These are phyloP conservation scores for Alliaria petiolata DNA, from an alignment of 345 rosid genomes.

Conservation along the genomic window DNA sequence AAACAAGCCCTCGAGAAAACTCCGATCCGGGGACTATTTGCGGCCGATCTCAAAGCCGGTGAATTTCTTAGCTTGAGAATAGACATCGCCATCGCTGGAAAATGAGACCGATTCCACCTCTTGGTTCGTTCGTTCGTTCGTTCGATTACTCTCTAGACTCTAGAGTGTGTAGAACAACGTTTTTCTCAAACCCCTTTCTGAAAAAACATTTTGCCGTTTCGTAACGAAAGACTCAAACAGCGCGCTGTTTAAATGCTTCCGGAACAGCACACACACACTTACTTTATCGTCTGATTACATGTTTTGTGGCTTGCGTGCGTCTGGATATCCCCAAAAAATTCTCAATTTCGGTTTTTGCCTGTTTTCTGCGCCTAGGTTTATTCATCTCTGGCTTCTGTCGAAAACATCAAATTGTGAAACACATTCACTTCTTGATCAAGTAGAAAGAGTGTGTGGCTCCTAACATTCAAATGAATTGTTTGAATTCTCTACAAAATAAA, in stretches of 20 bases:
- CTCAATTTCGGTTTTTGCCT: no score
- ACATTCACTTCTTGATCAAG: not conserved
- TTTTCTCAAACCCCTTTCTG: not conserved
- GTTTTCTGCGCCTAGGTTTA: not conserved
- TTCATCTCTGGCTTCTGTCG: not conserved
- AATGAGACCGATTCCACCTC: not conserved
- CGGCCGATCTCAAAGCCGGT: slow-evolving; percentile 32
- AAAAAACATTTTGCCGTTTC: slow-evolving; percentile 9
- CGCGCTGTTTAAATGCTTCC: not conserved
- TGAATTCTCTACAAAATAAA: not conserved
- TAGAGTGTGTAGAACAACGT: not conserved
- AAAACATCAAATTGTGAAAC: not conserved
- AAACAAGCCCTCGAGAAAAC: slow-evolving; percentile 42
- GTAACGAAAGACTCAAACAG: not conserved
- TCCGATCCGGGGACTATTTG: slow-evolving; percentile 29
- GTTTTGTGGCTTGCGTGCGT: no score
- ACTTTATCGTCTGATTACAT: no score
- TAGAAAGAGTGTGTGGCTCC: no score
- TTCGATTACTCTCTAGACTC: no score
- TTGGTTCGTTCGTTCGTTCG: not conserved
- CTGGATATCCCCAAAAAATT: no score
- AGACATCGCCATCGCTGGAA: slow-evolving; percentile 51
- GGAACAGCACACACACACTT: no score
- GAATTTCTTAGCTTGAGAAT: slow-evolving; percentile 43
- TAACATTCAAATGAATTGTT: slow-evolving; percentile 7